Base-by-base conservation (phyloP, 1,284 basidiomycete species). In the Apiotrichum akiyoshidainum region DNA sequence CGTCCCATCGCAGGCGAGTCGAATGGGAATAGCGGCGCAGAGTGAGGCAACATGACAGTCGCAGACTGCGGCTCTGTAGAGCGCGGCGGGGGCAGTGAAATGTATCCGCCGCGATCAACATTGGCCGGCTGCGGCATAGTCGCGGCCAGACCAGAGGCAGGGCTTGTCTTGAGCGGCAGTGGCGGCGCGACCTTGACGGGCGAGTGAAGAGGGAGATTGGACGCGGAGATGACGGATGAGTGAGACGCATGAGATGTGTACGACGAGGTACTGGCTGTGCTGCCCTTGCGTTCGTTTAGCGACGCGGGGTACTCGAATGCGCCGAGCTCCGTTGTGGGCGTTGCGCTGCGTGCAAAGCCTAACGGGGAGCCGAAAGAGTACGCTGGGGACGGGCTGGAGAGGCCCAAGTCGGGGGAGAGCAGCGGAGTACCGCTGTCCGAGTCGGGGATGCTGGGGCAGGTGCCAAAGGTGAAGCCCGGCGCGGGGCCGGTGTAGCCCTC, bases 281-380 rank as follows among this genome's bases (percentile, higher is more conserved):
- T 9, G 5, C 22, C 8, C 14, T 41, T n/a, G 42, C 19, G 42
- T 3, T 44, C 42, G 12, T 7, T 5, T 1, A 34, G 35, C 33
- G 50, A 31, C 19, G 52, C 55, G 34, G 70, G 70, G 55, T 72
- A 72, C 57, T 72, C 70, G 61, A 72, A 72, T 13, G 63, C 63
- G 12, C 70, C 70, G 46, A 69, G 63, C 50, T 72, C 70, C 2
- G 66, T 64, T 1, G 66, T 66, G 8, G 70, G 70, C 9, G 70
- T 72, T 31, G 68, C 61, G 39, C n/a, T 33, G 31, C 41, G 51
- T 10, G 6, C 21, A 17, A 52, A 45, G 22, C 42, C 17, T 3
- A 31, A 31, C 4, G 26, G 11, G 13, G 11, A 33, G 12, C 19
- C 35, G 17, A 50, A 46, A 26, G 22, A 46, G 10, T 26, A 26